Percentiles rank a stretch among this genome's conserved stretches.
Conservation (phyloP, 2,329 filamentous ascomycete species). For the Penicillium sp. region DNA sequence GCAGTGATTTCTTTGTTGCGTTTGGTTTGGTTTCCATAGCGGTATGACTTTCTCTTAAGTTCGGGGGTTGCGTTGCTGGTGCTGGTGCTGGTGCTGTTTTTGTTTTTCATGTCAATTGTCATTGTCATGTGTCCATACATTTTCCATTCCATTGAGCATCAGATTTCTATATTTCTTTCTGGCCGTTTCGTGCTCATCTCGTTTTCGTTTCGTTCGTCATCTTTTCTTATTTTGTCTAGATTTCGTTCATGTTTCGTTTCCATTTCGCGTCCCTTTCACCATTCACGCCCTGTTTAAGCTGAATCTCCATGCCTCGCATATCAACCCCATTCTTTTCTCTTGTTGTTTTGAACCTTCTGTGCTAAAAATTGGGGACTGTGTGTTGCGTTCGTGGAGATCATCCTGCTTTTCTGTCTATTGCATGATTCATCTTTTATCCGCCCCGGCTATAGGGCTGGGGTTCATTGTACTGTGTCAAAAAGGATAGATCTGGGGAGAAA, state of each 20-base stretch:
- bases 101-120: slow-evolving; percentile 11
- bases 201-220: background rate
- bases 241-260: background rate
- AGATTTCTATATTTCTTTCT: slow-evolving; percentile 3
- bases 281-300: background rate
- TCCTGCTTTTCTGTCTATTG: background rate
- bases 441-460: slow-evolving; percentile 7
- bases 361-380: background rate
- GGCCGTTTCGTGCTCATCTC: background rate
- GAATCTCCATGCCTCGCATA: background rate
- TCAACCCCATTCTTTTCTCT: slow-evolving; percentile 7
- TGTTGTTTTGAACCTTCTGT: slow-evolving; percentile 4
- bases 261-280: background rate
- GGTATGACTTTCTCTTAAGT: slow-evolving; percentile 17
- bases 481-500: slow-evolving; percentile 27
- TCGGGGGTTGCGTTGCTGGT: slow-evolving; percentile 11
- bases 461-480: slow-evolving; percentile 28
- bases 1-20: slow-evolving; percentile 25
- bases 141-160: slow-evolving; percentile 26
- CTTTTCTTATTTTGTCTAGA: background rate
- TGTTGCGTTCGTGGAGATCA: background rate
- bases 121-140: slow-evolving; percentile 15
- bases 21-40: slow-evolving; percentile 30
- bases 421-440: slow-evolving; percentile 11
- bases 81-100: background rate